phyloP scores from a whole-genome alignment of 768 basidiomycete genomes.

The Leccinum rimulosum region DNA sequence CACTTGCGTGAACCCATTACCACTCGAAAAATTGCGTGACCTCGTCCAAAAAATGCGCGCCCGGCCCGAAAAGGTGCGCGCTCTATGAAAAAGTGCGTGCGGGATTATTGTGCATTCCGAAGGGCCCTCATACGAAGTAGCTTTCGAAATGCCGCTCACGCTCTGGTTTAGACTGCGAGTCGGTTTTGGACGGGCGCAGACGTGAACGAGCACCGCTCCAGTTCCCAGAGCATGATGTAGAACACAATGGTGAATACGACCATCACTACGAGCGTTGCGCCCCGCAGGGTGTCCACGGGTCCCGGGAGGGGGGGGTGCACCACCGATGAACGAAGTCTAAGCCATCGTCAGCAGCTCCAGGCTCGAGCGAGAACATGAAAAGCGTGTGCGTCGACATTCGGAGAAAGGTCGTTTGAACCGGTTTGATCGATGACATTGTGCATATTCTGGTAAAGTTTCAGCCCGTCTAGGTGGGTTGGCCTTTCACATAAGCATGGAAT shows the following conservation, averaged over 20 bases:
- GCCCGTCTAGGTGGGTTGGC: no score
- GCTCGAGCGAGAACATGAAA: neutral
- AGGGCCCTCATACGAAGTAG: neutral
- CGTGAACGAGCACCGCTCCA: slow-evolving; percentile 13
- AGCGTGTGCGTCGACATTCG: neutral
- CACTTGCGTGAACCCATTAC: no score
- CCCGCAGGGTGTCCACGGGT: slow-evolving; percentile 9
- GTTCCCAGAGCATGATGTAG: slow-evolving; percentile 6
- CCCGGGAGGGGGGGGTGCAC: neutral
- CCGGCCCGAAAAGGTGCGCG: no score
- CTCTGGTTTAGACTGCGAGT: neutral
- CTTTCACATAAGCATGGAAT: no score
- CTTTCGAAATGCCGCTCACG: neutral
- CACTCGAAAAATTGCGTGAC: no score
- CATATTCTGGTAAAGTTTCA: no score
- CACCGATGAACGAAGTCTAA: slow-evolving; percentile 7
- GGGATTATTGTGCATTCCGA: no score
- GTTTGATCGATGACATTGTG: neutral
- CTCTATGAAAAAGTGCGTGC: no score
- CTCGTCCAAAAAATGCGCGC: no score
- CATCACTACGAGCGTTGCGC: slow-evolving; percentile 16
- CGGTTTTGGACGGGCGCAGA: neutral
- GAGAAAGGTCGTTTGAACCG: slow-evolving; percentile 2
- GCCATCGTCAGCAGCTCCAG: no score
- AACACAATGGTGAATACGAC: slow-evolving; percentile 18